Conservation (phyloP, 345 rosid species). For the Punica granatum region DNA sequence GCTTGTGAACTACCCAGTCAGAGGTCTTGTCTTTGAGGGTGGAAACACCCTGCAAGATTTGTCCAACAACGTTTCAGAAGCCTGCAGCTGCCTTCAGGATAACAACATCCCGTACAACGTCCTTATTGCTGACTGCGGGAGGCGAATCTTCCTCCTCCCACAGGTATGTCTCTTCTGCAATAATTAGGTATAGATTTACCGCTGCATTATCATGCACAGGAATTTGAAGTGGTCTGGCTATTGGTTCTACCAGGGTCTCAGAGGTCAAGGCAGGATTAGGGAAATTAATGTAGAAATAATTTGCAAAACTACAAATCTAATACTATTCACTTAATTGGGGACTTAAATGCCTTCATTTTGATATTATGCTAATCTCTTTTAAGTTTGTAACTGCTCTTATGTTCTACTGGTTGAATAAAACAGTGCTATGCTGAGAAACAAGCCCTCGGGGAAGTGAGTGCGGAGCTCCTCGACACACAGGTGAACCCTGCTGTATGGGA, state of each 20-base stretch:
- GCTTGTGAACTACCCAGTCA: slow-evolving; percentile 71
- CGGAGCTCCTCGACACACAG: slow-evolving; percentile 77
- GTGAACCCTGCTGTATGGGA: slow-evolving; percentile 99
- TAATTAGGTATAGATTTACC: neutral
- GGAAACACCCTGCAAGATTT: slow-evolving; percentile 54
- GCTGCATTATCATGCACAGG: too few species aligned
- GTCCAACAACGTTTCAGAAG: slow-evolving; percentile 49
- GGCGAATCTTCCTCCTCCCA: slow-evolving; percentile 63
- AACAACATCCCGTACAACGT: slow-evolving; percentile 86
- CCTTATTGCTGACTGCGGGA: slow-evolving; percentile 80
- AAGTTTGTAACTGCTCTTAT: neutral
- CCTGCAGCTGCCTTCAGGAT: slow-evolving; percentile 81
- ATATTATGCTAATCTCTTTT: neutral
- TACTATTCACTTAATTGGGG: neutral
- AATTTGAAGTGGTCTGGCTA: too few species aligned
- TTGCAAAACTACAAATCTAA: neutral
- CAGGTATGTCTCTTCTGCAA: slow-evolving; percentile 44
- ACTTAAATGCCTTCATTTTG: neutral
- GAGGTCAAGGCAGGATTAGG: too few species aligned
- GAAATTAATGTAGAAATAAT: neutral
- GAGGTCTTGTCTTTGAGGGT: slow-evolving; percentile 77
- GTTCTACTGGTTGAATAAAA: neutral
- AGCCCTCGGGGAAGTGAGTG: slow-evolving; percentile 85
- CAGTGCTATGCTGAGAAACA: slow-evolving; percentile 98
- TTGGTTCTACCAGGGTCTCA: too few species aligned